phyloP scores from a whole-genome alignment of 176 grass and related monocot species.

The Phoenix dactylifera region DNA sequence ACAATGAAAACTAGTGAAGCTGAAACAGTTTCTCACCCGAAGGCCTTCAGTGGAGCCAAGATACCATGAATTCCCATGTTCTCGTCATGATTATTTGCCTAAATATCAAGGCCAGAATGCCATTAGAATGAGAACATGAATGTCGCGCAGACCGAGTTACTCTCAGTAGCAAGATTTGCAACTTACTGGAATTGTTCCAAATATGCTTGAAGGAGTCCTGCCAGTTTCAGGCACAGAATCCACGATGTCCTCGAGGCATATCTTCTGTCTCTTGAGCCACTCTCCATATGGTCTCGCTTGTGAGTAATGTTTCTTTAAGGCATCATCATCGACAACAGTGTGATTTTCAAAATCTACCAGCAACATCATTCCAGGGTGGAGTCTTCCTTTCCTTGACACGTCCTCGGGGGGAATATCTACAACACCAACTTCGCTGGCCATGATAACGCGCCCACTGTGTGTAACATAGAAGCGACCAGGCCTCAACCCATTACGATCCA shows the following conservation, averaged over 20 bases:
- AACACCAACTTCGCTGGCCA: slow-evolving; percentile 97
- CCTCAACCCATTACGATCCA: slow-evolving; percentile 86
- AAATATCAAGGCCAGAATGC: not conserved
- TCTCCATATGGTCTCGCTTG: slow-evolving; percentile 73
- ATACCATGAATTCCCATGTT: slow-evolving; percentile 58
- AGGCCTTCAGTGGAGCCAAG: slow-evolving; percentile 79
- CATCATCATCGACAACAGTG: slow-evolving; percentile 83
- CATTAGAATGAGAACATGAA: too few relatives aligned
- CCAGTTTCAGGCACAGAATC: slow-evolving; percentile 64
- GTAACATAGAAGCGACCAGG: slow-evolving; percentile 95
- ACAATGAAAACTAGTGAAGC: not conserved
- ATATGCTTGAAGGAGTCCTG: slow-evolving; percentile 46
- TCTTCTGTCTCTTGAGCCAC: slow-evolving; percentile 82
- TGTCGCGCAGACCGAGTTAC: too few relatives aligned
- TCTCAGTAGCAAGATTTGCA: too few relatives aligned
- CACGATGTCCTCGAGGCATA: slow-evolving; percentile 55
- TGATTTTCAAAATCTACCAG: slow-evolving; percentile 97
- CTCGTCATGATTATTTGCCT: slow-evolving; percentile 25
- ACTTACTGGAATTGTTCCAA: slow-evolving; percentile 53
- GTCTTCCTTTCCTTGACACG: slow-evolving; percentile 76
- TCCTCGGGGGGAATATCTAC: slow-evolving; percentile 81
- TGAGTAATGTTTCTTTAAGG: slow-evolving; percentile 74
- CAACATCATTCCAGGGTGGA: slow-evolving; percentile 99
- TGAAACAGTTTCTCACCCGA: slow-evolving; percentile 52
- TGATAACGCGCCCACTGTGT: slow-evolving; percentile 84